Percentiles rank a stretch among this genome's conserved stretches.
These are phyloP conservation scores for Penicillium sclerotiorum DNA, from an alignment of 2,329 filamentous ascomycete species.

Conservation along the genomic window DNA sequence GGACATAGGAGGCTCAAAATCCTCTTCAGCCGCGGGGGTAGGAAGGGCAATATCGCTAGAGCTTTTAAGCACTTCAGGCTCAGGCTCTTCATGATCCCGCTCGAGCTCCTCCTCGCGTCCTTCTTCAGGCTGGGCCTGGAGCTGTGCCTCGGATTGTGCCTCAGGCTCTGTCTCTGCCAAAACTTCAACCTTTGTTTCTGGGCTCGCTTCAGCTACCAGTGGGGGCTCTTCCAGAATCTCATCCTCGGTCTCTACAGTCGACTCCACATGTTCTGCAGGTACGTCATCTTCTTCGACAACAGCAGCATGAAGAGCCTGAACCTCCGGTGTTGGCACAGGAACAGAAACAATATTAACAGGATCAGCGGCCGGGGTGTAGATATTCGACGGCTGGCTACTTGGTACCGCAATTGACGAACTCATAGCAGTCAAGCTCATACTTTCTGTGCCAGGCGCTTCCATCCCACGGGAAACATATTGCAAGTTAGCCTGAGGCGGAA, in stretches of 20 bases:
- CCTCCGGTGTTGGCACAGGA: background rate
- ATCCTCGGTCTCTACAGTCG: background rate
- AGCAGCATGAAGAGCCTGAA: background rate
- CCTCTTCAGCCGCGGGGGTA: too few species aligned
- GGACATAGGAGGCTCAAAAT: too few species aligned
- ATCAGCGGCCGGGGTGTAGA: too few species aligned
- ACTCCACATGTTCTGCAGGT: background rate
- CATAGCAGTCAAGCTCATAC: background rate
- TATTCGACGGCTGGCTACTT: background rate
- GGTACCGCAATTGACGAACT: background rate
- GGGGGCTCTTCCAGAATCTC: background rate
- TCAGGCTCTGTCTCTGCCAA: too few species aligned
- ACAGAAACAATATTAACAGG: background rate
- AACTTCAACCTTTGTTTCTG: too few species aligned
- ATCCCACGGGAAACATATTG: conserved; percentile 15
- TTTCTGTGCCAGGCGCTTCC: background rate
- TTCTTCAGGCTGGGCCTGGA: too few species aligned
- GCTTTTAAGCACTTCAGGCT: background rate
- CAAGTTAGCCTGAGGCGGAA: conserved; percentile 7
- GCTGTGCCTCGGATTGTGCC: too few species aligned
- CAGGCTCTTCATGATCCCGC: background rate
- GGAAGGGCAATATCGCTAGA: too few species aligned
- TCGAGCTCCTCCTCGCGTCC: too few species aligned
- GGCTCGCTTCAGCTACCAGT: too few species aligned
- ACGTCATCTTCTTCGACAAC: background rate